Percentiles rank a stretch among this genome's conserved stretches.
phyloP scores from a whole-genome alignment of 2,329 filamentous ascomycete genomes.

The Aspergillus awamori region DNA sequence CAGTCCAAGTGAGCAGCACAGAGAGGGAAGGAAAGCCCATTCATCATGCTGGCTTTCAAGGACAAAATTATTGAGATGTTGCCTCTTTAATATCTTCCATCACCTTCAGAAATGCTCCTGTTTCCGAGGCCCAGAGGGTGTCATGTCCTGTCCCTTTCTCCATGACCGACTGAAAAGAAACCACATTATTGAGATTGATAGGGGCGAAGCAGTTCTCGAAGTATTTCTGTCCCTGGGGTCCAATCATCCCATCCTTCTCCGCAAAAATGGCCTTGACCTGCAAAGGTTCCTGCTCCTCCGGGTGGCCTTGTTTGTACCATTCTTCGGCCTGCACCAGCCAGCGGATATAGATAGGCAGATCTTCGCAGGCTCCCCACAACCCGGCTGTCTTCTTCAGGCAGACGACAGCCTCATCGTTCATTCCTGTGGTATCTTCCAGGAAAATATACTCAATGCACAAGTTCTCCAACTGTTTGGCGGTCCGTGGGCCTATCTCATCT shows the following conservation, averaged over 20 bases:
- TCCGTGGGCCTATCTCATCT: background rate
- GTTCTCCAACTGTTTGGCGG: background rate
- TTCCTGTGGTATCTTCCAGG: background rate
- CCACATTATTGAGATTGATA: background rate
- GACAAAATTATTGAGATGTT: background rate
- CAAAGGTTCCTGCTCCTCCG: background rate
- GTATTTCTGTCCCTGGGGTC: background rate
- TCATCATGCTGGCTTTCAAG: background rate
- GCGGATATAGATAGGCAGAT: slow-evolving; percentile 1
- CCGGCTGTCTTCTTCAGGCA: slow-evolving; percentile 1
- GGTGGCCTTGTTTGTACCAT: background rate
- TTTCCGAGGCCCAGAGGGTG: background rate
- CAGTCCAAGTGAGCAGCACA: no score
- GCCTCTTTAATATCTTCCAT: background rate
- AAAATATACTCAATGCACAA: background rate
- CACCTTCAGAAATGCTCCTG: background rate
- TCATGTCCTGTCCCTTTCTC: background rate
- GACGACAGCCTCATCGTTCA: slow-evolving; percentile 4
- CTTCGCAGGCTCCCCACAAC: slow-evolving; percentile 2
- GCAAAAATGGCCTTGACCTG: background rate
- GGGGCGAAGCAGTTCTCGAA: background rate
- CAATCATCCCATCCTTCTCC: slow-evolving; percentile 4
- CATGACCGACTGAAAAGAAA: background rate
- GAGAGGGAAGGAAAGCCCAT: background rate
- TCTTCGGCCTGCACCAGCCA: background rate